Evolutionary conservation across 2,329 filamentous ascomycete genomes (phyloP).

Genomic region (Knoxdaviesia capensis): DNA sequence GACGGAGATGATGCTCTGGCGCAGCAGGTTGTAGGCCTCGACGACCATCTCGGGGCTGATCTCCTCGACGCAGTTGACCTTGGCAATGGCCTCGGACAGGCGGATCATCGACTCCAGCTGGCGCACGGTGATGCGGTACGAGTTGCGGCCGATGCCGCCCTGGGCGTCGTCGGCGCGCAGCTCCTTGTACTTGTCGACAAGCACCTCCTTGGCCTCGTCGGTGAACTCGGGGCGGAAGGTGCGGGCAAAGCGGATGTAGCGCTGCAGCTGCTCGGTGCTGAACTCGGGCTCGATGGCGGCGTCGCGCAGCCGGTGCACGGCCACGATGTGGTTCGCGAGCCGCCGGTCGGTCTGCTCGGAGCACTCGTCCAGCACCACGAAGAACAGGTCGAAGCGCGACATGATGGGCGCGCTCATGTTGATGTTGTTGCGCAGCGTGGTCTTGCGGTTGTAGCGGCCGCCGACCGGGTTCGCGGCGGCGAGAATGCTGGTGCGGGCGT

Average conservation of each 20-base stretch:
- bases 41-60: slow-evolving; percentile 69
- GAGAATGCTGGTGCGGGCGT: slow-evolving; percentile 85
- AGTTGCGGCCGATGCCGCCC: slow-evolving; percentile 83
- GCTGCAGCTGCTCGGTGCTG: slow-evolving; percentile 85
- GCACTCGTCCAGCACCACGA: slow-evolving; percentile 91
- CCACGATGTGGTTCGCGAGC: slow-evolving; percentile 84
- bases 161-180: slow-evolving; percentile 83
- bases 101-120: slow-evolving; percentile 94
- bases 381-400: slow-evolving; percentile 98
- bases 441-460: slow-evolving; percentile 93
- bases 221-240: slow-evolving; percentile 91
- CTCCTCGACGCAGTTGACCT: slow-evolving; percentile 89
- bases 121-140: slow-evolving; percentile 90
- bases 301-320: slow-evolving; percentile 80
- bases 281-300: slow-evolving; percentile 84
- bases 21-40: slow-evolving; percentile 77
- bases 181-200: slow-evolving; percentile 91
- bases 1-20: slow-evolving; percentile 91
- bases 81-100: slow-evolving; percentile 91
- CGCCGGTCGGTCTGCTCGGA: slow-evolving; percentile 82
- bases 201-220: slow-evolving; percentile 61
- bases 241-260: slow-evolving; percentile 88
- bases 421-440: slow-evolving; percentile 80
- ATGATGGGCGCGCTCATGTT: slow-evolving; percentile 99
- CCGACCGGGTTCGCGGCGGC: slow-evolving; percentile 92